These are phyloP conservation scores for Termitomyces sp. DNA, from an alignment of 1,284 basidiomycete species.

Conservation along the genomic window DNA sequence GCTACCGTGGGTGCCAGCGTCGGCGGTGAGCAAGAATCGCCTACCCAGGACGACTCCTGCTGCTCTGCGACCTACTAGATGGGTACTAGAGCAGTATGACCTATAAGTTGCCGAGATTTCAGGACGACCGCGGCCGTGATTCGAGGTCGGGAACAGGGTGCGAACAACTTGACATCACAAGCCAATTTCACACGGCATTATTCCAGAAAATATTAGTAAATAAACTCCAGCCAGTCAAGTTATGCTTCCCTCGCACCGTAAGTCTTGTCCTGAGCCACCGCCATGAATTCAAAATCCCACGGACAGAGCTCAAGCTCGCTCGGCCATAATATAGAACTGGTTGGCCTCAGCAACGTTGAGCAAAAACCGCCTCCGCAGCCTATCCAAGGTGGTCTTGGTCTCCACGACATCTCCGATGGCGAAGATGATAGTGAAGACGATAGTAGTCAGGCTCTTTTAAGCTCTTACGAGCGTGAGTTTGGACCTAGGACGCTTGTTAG, in stretches of 20 bases:
- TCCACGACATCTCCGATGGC: slow-evolving; percentile 26
- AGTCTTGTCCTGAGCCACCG: neutral
- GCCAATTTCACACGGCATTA: slow-evolving; percentile 11
- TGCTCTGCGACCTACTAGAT: slow-evolving; percentile 12
- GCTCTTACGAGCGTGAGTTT: slow-evolving; percentile 19
- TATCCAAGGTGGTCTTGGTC: slow-evolving; percentile 1
- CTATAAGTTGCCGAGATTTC: slow-evolving; percentile 17
- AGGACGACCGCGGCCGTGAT: slow-evolving; percentile 22
- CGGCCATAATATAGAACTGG: slow-evolving; percentile 28
- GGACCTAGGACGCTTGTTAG: slow-evolving; percentile 13
- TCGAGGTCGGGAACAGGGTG: slow-evolving; percentile 33
- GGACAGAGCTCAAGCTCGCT: slow-evolving; percentile 4
- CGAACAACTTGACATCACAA: slow-evolving; percentile 30
- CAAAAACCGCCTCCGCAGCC: slow-evolving; percentile 1
- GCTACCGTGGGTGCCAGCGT: slow-evolving; percentile 1
- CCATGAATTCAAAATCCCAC: slow-evolving; percentile 13
- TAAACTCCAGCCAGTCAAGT: neutral
- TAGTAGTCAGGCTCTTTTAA: slow-evolving; percentile 31
- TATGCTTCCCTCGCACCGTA: neutral
- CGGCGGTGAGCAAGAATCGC: slow-evolving; percentile 2
- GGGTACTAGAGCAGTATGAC: slow-evolving; percentile 12
- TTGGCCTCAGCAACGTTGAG: slow-evolving; percentile 19
- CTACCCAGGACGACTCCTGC: slow-evolving; percentile 4
- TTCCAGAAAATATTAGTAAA: slow-evolving; percentile 15
- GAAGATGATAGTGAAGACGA: slow-evolving; percentile 29